Evolutionary conservation across 2,329 filamentous ascomycete genomes (phyloP).

Genomic region (Ophiosphaerella narmari): DNA sequence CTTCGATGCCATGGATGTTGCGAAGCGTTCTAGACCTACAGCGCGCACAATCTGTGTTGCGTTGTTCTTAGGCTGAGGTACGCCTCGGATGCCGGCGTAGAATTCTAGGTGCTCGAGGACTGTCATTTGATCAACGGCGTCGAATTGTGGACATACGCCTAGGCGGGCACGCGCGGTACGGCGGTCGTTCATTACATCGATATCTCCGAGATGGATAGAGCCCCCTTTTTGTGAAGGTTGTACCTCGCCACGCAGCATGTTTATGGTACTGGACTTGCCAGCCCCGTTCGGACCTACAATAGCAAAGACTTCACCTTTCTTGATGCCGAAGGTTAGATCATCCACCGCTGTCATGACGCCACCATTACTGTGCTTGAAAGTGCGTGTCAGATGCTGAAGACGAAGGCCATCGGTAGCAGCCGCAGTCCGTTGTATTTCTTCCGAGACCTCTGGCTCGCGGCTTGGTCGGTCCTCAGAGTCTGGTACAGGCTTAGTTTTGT

Average conservation of each 20-base stretch:
- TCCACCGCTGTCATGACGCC: constrained; percentile 72
- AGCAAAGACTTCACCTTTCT: constrained; percentile 79
- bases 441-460: constrained; percentile 57
- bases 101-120: constrained; percentile 81
- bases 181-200: constrained; percentile 69
- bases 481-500: constrained; percentile 35
- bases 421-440: constrained; percentile 66
- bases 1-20: constrained; percentile 71
- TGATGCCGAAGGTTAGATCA: constrained; percentile 79
- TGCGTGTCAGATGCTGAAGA: constrained; percentile 75
- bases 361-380: constrained; percentile 58
- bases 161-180: constrained; percentile 72
- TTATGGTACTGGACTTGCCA: constrained; percentile 86
- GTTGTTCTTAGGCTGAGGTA: constrained; percentile 74
- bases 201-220: constrained; percentile 75
- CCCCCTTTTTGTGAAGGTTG: constrained; percentile 68
- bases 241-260: constrained; percentile 80
- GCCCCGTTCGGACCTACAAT: constrained; percentile 87
- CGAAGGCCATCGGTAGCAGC: constrained; percentile 74
- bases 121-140: constrained; percentile 84
- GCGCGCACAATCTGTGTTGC: constrained; percentile 74
- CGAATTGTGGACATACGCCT: constrained; percentile 77
- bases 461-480: constrained; percentile 47
- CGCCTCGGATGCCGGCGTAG: constrained; percentile 80
- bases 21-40: constrained; percentile 73